A percentile compares a stretch with the other conserved stretches of the same genome.
Conservation (phyloP, 352 stramenopile species). For the Phytophthora hybrid region DNA sequence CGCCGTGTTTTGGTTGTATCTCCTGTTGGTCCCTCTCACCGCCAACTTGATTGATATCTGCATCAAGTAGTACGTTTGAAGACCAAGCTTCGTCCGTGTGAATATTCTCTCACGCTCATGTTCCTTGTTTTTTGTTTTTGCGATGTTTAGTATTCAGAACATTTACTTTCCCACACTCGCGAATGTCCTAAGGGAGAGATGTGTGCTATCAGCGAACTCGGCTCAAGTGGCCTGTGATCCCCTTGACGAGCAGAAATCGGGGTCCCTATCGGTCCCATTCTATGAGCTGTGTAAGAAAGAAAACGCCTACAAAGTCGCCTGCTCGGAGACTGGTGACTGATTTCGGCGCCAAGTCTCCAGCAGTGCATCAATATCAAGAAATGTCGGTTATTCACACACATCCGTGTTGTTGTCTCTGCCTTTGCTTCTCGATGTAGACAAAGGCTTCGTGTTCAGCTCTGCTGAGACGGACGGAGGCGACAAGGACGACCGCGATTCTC, state of each 20-base stretch:
- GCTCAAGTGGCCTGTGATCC: constrained; percentile 56
- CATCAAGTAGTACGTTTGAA: constrained; percentile 69
- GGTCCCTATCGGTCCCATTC: constrained; percentile 26
- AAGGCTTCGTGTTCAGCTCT: constrained; percentile 67
- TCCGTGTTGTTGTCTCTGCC: constrained; percentile 31
- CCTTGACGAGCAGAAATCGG: constrained; percentile 11
- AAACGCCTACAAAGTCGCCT: constrained; percentile 42
- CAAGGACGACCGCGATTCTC: constrained; percentile 30
- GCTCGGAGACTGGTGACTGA: constrained; percentile 24
- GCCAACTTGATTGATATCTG: constrained; percentile 51
- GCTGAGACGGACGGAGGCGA: constrained; percentile 35
- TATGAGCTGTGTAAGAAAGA: constrained; percentile 51
- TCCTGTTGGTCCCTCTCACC: constrained; percentile 51
- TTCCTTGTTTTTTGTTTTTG: not conserved
- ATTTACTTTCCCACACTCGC: constrained; percentile 79
- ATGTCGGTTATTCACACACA: constrained; percentile 30
- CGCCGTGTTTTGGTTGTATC: not conserved
- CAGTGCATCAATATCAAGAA: constrained; percentile 39
- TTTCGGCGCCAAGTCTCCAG: constrained; percentile 12
- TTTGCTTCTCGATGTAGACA: constrained; percentile 22
- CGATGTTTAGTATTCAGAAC: constrained; percentile 45
- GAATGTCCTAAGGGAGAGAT: constrained; percentile 74
- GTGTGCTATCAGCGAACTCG: constrained; percentile 50
- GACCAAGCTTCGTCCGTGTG: not conserved
- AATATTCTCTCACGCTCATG: not conserved